Evolutionary conservation across 2,329 filamentous ascomycete genomes (phyloP).

Genomic region (Penicillium sp.): DNA sequence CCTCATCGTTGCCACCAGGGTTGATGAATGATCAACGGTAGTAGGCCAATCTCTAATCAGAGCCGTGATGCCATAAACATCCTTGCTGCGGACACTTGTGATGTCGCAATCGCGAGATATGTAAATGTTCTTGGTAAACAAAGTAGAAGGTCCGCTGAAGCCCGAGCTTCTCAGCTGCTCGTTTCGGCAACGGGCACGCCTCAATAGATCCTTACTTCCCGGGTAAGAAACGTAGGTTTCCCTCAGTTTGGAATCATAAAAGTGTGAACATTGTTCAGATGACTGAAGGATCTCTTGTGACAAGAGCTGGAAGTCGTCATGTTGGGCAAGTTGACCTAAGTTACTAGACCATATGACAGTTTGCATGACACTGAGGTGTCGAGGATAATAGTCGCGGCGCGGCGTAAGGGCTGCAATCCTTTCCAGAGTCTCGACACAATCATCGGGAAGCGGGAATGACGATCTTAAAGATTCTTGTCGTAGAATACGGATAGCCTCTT

Average conservation of each 20-base stretch:
- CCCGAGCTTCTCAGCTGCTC: neutral
- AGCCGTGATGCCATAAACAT: neutral
- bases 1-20: neutral
- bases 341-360: neutral
- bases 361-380: neutral
- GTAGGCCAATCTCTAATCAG: neutral
- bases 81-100: neutral
- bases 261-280: neutral
- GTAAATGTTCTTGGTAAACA: neutral
- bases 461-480: neutral
- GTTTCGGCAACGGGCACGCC: neutral
- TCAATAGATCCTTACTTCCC: neutral
- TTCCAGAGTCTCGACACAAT: neutral
- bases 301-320: neutral
- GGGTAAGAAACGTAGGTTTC: neutral
- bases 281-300: neutral
- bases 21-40: neutral
- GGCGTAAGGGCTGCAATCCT: neutral
- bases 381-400: neutral
- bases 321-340: neutral
- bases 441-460: neutral
- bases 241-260: neutral
- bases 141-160: neutral
- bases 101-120: neutral
- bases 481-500: neutral